Evolutionary conservation across 2,329 filamentous ascomycete species (phyloP).

Genomic region (Leptographium lundbergii): DNA sequence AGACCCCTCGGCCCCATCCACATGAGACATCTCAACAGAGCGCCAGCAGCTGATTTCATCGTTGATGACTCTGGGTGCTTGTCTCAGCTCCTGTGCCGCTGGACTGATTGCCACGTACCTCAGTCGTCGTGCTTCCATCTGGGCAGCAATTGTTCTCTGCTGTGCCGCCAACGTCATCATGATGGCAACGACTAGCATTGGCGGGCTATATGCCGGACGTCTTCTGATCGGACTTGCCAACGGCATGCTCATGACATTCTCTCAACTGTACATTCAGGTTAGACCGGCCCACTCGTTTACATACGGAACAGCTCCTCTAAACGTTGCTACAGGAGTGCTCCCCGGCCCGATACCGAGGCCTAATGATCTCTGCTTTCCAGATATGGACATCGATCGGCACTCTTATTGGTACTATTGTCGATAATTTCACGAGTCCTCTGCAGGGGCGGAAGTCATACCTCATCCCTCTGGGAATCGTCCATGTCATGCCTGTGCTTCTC

Average conservation of each 20-base stretch:
- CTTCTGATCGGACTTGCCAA: slow-evolving; percentile 43
- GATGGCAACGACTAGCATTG: slow-evolving; percentile 42
- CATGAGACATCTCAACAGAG: slow-evolving; percentile 31
- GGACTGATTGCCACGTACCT: slow-evolving; percentile 24
- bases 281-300: neutral
- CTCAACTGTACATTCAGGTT: slow-evolving; percentile 24
- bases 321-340: slow-evolving; percentile 22
- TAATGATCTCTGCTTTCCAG: slow-evolving; percentile 25
- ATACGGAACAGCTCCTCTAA: neutral
- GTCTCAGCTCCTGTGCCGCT: slow-evolving; percentile 28
- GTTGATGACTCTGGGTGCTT: slow-evolving; percentile 34
- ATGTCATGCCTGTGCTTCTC: slow-evolving; percentile 24
- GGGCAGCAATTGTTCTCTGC: slow-evolving; percentile 35
- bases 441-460: slow-evolving; percentile 24
- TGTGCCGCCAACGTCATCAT: slow-evolving; percentile 40
- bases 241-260: slow-evolving; percentile 43
- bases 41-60: slow-evolving; percentile 35
- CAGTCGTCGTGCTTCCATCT: slow-evolving; percentile 24
- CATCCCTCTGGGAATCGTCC: slow-evolving; percentile 28
- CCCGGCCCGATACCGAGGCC: slow-evolving; percentile 17
- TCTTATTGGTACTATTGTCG: slow-evolving; percentile 35
- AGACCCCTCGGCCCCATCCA: slow-evolving; percentile 16
- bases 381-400: slow-evolving; percentile 19
- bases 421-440: slow-evolving; percentile 32
- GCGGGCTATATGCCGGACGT: slow-evolving; percentile 40